A percentile compares a stretch with the other conserved stretches of the same genome.
Conservation (phyloP, 108 stramenopile genomes). For the Thalassiosira profunda region DNA sequence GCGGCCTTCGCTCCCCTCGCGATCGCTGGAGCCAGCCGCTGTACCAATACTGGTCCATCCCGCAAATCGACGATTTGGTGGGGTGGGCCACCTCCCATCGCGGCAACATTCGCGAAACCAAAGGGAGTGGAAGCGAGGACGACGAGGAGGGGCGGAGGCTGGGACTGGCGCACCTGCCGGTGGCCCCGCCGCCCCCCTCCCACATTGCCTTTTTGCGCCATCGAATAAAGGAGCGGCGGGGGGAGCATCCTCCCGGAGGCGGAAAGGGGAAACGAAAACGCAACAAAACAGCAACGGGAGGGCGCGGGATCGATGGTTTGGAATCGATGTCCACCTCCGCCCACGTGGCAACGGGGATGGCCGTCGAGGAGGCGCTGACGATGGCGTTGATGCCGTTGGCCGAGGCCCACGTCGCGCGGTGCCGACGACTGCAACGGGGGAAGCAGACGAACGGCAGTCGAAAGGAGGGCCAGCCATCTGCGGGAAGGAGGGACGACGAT, state of each 20-base stretch:
- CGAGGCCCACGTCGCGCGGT: slow-evolving; percentile 54
- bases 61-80: slow-evolving; percentile 18
- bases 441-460: not conserved
- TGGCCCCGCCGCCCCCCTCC: slow-evolving; percentile 27
- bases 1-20: too few species aligned
- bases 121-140: not conserved
- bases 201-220: slow-evolving; percentile 18
- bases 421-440: slow-evolving; percentile 37
- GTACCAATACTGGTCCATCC: slow-evolving; percentile 7
- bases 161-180: slow-evolving; percentile 6
- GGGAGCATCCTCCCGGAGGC: too few species aligned
- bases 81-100: slow-evolving; percentile 34
- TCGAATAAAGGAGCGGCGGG: not conserved
- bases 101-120: not conserved
- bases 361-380: slow-evolving; percentile 71
- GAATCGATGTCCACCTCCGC: slow-evolving; percentile 58
- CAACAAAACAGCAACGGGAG: too few species aligned
- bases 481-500: not conserved
- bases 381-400: slow-evolving; percentile 63
- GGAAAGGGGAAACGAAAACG: too few species aligned
- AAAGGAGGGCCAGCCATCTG: not conserved
- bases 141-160: not conserved
- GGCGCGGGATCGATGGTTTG: too few species aligned
- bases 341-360: slow-evolving; percentile 59
- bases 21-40: too few species aligned